phyloP scores from a whole-genome alignment of 2,329 filamentous ascomycete genomes.

The Parastagonospora avenae region DNA sequence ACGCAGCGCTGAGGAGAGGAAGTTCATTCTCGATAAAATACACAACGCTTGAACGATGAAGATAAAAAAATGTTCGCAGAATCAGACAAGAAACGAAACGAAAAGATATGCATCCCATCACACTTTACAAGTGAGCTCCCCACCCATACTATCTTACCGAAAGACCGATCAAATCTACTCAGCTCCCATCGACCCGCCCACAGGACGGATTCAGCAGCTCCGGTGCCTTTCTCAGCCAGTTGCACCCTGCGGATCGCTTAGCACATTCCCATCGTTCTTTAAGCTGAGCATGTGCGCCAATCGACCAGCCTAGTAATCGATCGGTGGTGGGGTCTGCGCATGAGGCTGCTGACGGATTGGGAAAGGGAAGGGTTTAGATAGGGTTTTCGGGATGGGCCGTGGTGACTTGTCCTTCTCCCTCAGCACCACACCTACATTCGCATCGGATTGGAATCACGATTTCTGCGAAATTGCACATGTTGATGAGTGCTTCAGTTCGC shows the following conservation, averaged over 20 bases:
- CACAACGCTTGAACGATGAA: neutral
- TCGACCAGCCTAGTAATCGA: neutral
- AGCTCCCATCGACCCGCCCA: neutral
- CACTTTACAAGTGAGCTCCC: too few relatives aligned
- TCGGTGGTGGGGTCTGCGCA: neutral
- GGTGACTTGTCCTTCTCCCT: neutral
- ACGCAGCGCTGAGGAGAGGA: slow-evolving; percentile 20
- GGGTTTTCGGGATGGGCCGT: neutral
- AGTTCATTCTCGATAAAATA: slow-evolving; percentile 17
- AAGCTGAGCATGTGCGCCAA: neutral
- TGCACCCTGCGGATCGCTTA: neutral
- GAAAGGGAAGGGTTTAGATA: neutral
- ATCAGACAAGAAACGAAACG: neutral
- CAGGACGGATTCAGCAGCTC: neutral
- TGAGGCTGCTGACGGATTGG: neutral
- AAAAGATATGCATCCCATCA: neutral
- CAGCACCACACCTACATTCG: neutral
- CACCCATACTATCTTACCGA: neutral
- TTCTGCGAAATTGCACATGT: neutral
- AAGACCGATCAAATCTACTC: neutral
- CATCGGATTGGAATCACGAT: neutral
- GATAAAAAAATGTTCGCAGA: neutral
- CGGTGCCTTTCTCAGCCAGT: neutral
- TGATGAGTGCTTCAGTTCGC: neutral
- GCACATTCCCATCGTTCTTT: neutral